phyloP scores from a whole-genome alignment of 192 early-diverging fungal genomes.

The Jimgerdemannia lactiflua region DNA sequence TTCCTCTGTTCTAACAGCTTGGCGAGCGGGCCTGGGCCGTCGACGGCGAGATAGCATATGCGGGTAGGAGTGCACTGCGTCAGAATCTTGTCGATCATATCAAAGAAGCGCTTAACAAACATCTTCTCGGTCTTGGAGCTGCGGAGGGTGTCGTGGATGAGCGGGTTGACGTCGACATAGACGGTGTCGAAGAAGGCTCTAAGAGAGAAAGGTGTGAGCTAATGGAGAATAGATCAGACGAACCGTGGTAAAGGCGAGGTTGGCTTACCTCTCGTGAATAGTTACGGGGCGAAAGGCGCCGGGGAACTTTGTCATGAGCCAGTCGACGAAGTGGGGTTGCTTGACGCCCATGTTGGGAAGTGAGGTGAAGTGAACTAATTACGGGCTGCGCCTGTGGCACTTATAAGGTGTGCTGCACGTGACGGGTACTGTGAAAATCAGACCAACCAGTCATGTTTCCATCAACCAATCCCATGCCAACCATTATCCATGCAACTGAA shows the following conservation, averaged over 20 bases:
- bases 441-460: too few species aligned
- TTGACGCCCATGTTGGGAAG: conserved; percentile 45
- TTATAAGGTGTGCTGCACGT: too few species aligned
- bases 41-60: conserved; percentile 32
- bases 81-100: conserved; percentile 22
- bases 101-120: conserved; percentile 30
- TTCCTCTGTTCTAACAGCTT: conserved; percentile 30
- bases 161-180: conserved; percentile 33
- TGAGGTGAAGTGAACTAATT: too few species aligned
- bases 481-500: too few species aligned
- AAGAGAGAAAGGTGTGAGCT: too few species aligned
- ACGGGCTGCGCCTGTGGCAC: too few species aligned
- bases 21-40: conserved; percentile 31
- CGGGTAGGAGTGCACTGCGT: conserved; percentile 22
- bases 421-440: too few species aligned
- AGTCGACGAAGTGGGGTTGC: conserved; percentile 34
- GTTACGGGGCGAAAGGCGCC: conserved; percentile 1
- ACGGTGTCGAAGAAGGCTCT: conserved; percentile 30
- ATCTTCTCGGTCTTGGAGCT: conserved; percentile 23
- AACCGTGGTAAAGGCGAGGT: too few species aligned
- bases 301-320: conserved; percentile 26
- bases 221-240: not conserved
- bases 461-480: too few species aligned
- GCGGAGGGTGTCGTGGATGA: conserved; percentile 28
- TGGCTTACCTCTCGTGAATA: not conserved